Base-by-base conservation (phyloP, 768 basidiomycete genomes). In the Agaricus sinodeliciosus region DNA sequence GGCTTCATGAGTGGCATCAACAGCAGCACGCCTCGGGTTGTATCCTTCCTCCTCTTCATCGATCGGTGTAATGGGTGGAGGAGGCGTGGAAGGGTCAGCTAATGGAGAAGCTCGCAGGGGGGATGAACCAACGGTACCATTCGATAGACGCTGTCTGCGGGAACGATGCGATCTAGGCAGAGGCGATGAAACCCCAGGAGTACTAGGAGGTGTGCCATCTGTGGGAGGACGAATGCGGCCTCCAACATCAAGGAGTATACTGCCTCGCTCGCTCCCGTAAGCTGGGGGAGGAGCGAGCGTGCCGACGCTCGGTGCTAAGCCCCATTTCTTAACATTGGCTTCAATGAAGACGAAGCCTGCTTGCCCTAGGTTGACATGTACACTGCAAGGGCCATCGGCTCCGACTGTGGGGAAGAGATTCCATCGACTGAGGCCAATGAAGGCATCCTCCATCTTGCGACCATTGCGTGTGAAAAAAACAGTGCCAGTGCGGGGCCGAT, bases 281-380 rank as follows among this genome's bases (percentile, higher is more conserved):
- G 96, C 94, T 4, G 96, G 96, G 26, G 96, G 96, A 13, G 96
- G 96, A 1, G 95, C 95, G 9, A 98, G 78, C 0, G 96, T 98
- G 43, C 96, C 96, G 12, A 94, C 87, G 65, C 94, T 96, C 7
- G 96, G 96, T 31, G 96, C 96, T 28, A 98, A 70, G 15, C 96
- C 96, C 96, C 96, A 99, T 67, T 97, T 98, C 79, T 99, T 99
- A 57, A 99, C 96, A 64, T 99, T 97, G 31, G 96, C 96, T 71
- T 99, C 96, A 62, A 99, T 97, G 61, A 96, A 98, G 36, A 98
- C 96, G 65, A 99, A 99, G 4, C 96, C 96, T 4, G 91, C 87
- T 69, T 98, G 96, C 7, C 96, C 96, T 12, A 99, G 80, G 66
- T 99, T 99, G 63, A 97, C 90, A 61, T 99, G 96, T 7, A 99